Evolutionary conservation across 2,329 filamentous ascomycete genomes (phyloP).

Genomic region (Lasiodiplodia citricola): DNA sequence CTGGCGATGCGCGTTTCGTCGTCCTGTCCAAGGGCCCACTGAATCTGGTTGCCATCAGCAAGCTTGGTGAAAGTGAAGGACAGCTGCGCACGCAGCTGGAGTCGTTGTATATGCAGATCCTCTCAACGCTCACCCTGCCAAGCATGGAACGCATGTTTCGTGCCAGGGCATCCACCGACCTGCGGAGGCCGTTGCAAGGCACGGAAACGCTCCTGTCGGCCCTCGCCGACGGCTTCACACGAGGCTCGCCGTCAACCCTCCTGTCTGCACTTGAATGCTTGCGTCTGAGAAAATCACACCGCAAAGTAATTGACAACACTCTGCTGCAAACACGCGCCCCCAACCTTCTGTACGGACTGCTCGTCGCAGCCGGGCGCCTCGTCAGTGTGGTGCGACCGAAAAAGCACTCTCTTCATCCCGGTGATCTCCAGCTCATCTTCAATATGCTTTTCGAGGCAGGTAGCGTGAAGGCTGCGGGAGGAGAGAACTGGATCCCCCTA

Average conservation of each 20-base stretch:
- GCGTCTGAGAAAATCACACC: slow-evolving; percentile 86
- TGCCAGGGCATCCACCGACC: slow-evolving; percentile 88
- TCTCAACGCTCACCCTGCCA: slow-evolving; percentile 92
- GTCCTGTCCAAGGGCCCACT: slow-evolving; percentile 83
- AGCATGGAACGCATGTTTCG: slow-evolving; percentile 86
- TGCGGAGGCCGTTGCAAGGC: slow-evolving; percentile 86
- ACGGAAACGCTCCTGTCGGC: slow-evolving; percentile 91
- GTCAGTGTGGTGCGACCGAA: slow-evolving; percentile 95
- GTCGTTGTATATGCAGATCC: slow-evolving; percentile 95
- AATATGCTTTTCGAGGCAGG: slow-evolving; percentile 99
- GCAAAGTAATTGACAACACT: slow-evolving; percentile 83
- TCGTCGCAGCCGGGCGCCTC: slow-evolving; percentile 89
- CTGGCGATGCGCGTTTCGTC: slow-evolving; percentile 85
- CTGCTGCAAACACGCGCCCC: slow-evolving; percentile 79
- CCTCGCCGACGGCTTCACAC: slow-evolving; percentile 91
- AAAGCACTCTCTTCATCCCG: slow-evolving; percentile 92
- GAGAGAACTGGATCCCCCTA: slow-evolving; percentile 96
- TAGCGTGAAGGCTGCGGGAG: slow-evolving; percentile 87
- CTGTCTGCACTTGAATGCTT: slow-evolving; percentile 92
- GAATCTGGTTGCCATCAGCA: slow-evolving; percentile 92
- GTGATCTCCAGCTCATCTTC: slow-evolving; percentile 94
- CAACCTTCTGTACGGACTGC: slow-evolving; percentile 86
- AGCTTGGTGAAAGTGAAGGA: slow-evolving; percentile 86
- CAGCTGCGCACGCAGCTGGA: slow-evolving; percentile 89
- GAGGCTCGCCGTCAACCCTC: slow-evolving; percentile 85